Percentiles rank a stretch among this genome's conserved stretches.
These are phyloP conservation scores for Chlamydomonas sphaeroides DNA, from an alignment of 139 green algal genomes.

Conservation along the genomic window DNA sequence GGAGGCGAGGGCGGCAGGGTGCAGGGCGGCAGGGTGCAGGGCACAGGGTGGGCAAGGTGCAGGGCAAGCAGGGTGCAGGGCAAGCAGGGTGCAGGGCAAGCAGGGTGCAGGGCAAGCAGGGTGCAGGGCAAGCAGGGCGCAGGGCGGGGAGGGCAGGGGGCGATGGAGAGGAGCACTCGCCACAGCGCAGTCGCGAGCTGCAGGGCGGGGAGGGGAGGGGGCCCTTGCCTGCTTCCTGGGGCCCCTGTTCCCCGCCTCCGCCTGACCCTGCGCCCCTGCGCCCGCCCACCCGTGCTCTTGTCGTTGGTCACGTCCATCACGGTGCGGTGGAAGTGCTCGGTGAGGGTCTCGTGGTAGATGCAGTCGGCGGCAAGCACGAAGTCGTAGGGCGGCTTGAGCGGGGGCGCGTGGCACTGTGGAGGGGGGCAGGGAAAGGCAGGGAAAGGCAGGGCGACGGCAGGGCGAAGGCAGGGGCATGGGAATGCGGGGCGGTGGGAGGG, in stretches of 20 bases:
- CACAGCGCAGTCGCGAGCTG: too few species aligned
- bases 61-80: background rate
- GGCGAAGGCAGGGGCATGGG: too few species aligned
- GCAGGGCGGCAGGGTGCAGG: background rate
- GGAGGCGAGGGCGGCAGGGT: background rate
- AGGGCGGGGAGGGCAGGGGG: too few species aligned
- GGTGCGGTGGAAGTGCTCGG: slow-evolving; percentile 68
- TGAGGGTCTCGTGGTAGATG: slow-evolving; percentile 86
- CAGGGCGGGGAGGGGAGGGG: too few species aligned
- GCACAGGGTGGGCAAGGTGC: too few species aligned
- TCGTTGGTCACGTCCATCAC: slow-evolving; percentile 65
- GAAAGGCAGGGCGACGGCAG: too few species aligned
- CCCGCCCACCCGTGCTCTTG: slow-evolving; percentile 52
- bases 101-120: too few species aligned
- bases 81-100: background rate
- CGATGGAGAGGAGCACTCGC: too few species aligned
- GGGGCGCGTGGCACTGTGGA: background rate
- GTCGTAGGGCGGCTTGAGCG: slow-evolving; percentile 72
- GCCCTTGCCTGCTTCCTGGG: too few species aligned
- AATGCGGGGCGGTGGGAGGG: too few species aligned
- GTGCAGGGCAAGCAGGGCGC: background rate
- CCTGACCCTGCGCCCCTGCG: background rate
- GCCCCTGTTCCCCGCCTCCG: background rate
- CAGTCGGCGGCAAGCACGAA: slow-evolving; percentile 69
- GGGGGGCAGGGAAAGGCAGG: background rate